A percentile compares a stretch with the other conserved stretches of the same genome.
Evolutionary conservation across 2,329 filamentous ascomycete species (phyloP).

Genomic region (Tolypocladium amazonense): DNA sequence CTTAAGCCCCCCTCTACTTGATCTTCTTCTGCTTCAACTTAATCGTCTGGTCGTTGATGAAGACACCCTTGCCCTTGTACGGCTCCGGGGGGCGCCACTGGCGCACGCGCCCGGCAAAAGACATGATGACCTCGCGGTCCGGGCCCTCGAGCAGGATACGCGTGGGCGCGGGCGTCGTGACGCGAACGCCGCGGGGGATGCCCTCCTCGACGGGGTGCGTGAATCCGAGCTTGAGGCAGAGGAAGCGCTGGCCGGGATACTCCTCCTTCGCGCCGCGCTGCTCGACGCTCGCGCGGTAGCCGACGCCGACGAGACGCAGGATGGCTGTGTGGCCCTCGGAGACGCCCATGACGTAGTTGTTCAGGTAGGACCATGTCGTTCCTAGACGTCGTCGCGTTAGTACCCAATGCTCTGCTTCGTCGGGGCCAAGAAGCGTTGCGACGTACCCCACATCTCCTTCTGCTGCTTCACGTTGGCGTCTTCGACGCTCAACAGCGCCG

Average conservation of each 20-base stretch:
- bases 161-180: conserved; percentile 82
- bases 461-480: conserved; percentile 62
- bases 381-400: conserved; percentile 36
- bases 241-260: conserved; percentile 76
- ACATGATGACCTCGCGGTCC: conserved; percentile 77
- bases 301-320: conserved; percentile 85
- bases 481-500: conserved; percentile 58
- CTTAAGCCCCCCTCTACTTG: conserved; percentile 45
- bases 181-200: conserved; percentile 72
- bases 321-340: conserved; percentile 95
- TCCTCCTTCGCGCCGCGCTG: conserved; percentile 60
- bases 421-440: too few relatives aligned
- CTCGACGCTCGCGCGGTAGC: conserved; percentile 85
- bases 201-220: conserved; percentile 90
- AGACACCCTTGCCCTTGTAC: conserved; percentile 99
- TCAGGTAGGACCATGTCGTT: conserved; percentile 80
- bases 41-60: conserved; percentile 95
- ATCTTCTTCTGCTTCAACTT: conserved; percentile 98
- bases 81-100: conserved; percentile 88
- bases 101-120: conserved; percentile 81
- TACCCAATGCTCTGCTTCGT: not conserved
- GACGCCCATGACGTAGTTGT: conserved; percentile 85
- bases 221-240: conserved; percentile 91
- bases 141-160: conserved; percentile 82
- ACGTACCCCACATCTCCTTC: conserved; percentile 88